Evolutionary conservation across 2,329 filamentous ascomycete genomes (phyloP), one percentile per base, ranked within the genome.

Genomic region (Sporothrix mexicana): DNA sequence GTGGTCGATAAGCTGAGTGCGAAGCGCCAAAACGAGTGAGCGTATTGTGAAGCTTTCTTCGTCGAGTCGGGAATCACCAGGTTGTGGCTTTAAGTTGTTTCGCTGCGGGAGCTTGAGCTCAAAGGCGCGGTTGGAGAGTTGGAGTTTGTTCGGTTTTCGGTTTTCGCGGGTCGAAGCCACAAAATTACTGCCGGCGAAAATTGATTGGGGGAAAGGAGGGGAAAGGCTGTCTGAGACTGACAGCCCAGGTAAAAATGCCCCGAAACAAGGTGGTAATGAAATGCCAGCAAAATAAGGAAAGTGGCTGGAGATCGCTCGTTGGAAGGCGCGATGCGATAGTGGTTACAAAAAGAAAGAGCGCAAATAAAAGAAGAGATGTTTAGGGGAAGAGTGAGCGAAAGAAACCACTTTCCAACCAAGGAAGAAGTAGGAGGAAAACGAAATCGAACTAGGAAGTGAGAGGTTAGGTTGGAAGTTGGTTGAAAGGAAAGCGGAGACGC

Each of bases 401-500:
- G 45, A 36, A 51, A 51, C 15, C n/a, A 7, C 47, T 20, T 4
- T 10, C 25, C 9, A 69, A 30, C 15, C 67, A 57, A 59, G 68
- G 68, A 70, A 59, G 41, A 70, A 70, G 51, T 59, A 70, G 68
- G 41, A 59, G 49, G 49, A 45, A 55, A 43, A 30, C 66, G 47
- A 69, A 51, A 36, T 30, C 67, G 30, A 25, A 57, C 67, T 69
- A 70, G 36, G 41, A 70, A 70, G 53, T 23, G 68, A 70, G 68
- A 59, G 55, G 68, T 43, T 55, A 59, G 59, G n/a, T 59, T 13
- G 36, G 15, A 55, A 43, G 8, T 13, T 25, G 51, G 30, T 6
- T 17, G 7, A 57, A 45, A 53, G 7, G 51, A 59, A 70, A 70
- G 68, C 53, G 68, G 68, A 70, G 68, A 57, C 53, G 30, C 59